phyloP scores from a whole-genome alignment of 148 eudicot species.

The Bassia scoparia region DNA sequence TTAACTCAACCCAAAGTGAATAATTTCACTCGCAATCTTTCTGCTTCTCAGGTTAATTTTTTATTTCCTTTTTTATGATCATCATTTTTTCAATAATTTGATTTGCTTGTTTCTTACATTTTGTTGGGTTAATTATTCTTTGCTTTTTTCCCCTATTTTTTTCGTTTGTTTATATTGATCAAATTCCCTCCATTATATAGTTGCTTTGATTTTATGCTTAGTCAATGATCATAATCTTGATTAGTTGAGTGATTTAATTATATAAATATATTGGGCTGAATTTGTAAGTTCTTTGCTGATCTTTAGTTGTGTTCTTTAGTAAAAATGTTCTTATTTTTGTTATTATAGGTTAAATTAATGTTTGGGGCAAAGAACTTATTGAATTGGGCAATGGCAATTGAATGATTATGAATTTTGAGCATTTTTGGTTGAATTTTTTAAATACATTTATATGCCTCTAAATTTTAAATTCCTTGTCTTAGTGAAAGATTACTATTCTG shows the following conservation, averaged over 20 bases:
- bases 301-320: not conserved
- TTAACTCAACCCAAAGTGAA: constrained; percentile 12
- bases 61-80: not conserved
- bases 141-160: no score
- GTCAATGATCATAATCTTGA: no score
- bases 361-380: no score
- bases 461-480: no score
- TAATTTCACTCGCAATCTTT: constrained; percentile 4
- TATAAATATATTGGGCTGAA: not conserved
- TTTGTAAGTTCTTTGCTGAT: not conserved
- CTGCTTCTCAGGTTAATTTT: constrained; percentile 8
- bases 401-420: not conserved
- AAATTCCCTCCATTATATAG: no score
- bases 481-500: not conserved
- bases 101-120: not conserved
- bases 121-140: not conserved
- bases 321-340: no score
- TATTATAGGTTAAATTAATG: no score
- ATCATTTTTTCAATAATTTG: not conserved
- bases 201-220: no score
- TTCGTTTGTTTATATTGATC: no score
- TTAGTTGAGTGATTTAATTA: no score
- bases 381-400: no score
- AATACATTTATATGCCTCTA: no score
- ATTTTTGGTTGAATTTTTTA: not conserved